Percentiles rank a stretch among this genome's conserved stretches.
Conservation (phyloP, 805 yeast genomes). For the Blastobotrys parvus region DNA sequence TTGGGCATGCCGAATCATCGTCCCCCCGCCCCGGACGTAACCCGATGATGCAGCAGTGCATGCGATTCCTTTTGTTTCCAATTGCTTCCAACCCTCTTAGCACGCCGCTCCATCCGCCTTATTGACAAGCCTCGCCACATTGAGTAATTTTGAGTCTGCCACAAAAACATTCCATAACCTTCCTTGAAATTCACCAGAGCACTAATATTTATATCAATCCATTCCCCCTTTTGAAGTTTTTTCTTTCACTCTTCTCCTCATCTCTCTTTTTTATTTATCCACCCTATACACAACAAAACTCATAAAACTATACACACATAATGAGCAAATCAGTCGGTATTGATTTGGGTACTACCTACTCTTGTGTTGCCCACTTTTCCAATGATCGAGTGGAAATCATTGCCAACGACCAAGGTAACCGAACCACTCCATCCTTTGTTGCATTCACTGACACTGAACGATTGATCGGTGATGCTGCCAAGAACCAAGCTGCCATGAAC, state of each 20-base stretch:
- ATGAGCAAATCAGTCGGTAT: constrained; percentile 48
- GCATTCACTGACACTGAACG: constrained; percentile 95
- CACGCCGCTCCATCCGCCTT: neutral
- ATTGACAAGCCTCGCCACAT: neutral
- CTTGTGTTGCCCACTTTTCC: constrained; percentile 86
- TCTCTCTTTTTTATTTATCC: neutral
- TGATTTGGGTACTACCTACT: constrained; percentile 96
- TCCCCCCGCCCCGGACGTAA: no score
- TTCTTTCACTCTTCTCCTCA: neutral
- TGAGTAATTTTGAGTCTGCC: neutral
- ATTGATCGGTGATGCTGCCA: constrained; percentile 95
- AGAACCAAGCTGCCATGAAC: constrained; percentile 97
- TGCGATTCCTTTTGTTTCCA: neutral
- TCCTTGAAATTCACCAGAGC: neutral
- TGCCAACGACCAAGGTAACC: constrained; percentile 97
- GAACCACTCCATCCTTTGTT: constrained; percentile 95
- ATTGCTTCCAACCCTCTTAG: neutral
- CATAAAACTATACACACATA: neutral
- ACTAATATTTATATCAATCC: neutral
- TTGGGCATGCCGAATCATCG: no score
- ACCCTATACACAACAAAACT: neutral
- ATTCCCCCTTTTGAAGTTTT: neutral
- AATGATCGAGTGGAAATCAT: constrained; percentile 89
- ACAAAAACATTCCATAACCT: neutral
- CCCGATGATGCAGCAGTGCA: no score